These are phyloP conservation scores for Diplodia corticola DNA, from an alignment of 2,329 filamentous ascomycete genomes.

Conservation along the genomic window DNA sequence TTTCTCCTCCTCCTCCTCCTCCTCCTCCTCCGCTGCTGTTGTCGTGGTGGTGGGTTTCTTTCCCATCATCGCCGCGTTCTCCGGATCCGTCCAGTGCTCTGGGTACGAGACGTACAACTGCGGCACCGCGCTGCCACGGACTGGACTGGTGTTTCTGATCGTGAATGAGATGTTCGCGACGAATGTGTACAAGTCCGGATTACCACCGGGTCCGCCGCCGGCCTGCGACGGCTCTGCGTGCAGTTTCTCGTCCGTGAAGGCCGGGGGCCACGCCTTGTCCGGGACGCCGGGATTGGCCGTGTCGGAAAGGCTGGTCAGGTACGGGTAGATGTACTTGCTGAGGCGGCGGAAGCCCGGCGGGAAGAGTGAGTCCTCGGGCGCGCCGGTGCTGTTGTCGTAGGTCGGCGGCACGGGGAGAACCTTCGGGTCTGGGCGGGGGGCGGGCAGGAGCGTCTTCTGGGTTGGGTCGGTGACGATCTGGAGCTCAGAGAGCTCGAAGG, in stretches of 20 bases:
- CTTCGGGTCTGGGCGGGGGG: not conserved
- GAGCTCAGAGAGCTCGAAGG: constrained; percentile 29
- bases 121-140: constrained; percentile 56
- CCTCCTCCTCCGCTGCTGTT: not conserved
- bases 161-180: constrained; percentile 46
- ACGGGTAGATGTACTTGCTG: constrained; percentile 66
- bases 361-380: constrained; percentile 59
- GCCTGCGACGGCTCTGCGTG: constrained; percentile 55
- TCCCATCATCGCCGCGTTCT: constrained; percentile 20
- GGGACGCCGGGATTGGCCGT: constrained; percentile 48
- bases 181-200: constrained; percentile 55
- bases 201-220: constrained; percentile 66
- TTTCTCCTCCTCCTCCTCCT: not conserved
- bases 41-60: not conserved
- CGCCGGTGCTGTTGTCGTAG: constrained; percentile 50
- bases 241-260: constrained; percentile 53
- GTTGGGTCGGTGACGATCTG: constrained; percentile 35
- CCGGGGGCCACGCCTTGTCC: constrained; percentile 55
- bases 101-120: constrained; percentile 61
- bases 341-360: constrained; percentile 62
- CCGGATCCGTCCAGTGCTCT: constrained; percentile 41
- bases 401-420: constrained; percentile 23
- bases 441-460: constrained; percentile 48
- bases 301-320: constrained; percentile 35
- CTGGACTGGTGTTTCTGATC: constrained; percentile 53